Percentiles rank a stretch among this genome's conserved stretches.
Evolutionary conservation across 495 filamentous ascomycete genomes (phyloP).

Genomic region (Thermothielavioides terrestris): DNA sequence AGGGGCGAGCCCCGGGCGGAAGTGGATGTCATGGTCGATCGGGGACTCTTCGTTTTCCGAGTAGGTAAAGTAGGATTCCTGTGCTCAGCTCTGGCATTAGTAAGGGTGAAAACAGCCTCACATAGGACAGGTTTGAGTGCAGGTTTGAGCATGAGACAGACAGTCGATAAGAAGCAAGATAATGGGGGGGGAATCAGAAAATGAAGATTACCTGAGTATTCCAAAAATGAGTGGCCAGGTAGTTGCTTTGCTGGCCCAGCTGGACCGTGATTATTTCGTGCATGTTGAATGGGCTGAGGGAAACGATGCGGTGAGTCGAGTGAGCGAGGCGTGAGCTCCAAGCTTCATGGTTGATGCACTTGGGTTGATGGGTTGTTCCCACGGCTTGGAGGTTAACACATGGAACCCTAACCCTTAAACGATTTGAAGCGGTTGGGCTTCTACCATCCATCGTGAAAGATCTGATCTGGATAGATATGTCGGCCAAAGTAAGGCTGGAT

Average conservation of each 20-base stretch:
- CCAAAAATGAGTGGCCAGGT: constrained; percentile 97
- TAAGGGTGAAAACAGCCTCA: constrained; percentile 2
- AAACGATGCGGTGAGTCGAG: not conserved
- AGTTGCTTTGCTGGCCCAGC: constrained; percentile 86
- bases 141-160: no score
- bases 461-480: no score
- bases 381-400: no score
- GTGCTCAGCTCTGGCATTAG: not conserved
- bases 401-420: constrained; percentile 5
- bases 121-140: no score
- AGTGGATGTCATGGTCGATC: constrained; percentile 88
- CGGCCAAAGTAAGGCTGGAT: no score
- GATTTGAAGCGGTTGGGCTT: not conserved
- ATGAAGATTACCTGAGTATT: constrained; percentile 58
- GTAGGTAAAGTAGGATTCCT: constrained; percentile 99
- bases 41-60: constrained; percentile 54
- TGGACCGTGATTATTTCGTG: constrained; percentile 94
- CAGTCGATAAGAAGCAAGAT: no score
- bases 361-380: not conserved
- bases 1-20: constrained; percentile 74
- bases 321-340: constrained; percentile 5
- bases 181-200: not conserved
- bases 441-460: not conserved
- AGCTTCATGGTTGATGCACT: constrained; percentile 2
- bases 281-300: constrained; percentile 45